Percentiles rank a stretch among this genome's conserved stretches.
Evolutionary conservation across 495 filamentous ascomycete genomes (phyloP).

Genomic region (Neurospora sp.): DNA sequence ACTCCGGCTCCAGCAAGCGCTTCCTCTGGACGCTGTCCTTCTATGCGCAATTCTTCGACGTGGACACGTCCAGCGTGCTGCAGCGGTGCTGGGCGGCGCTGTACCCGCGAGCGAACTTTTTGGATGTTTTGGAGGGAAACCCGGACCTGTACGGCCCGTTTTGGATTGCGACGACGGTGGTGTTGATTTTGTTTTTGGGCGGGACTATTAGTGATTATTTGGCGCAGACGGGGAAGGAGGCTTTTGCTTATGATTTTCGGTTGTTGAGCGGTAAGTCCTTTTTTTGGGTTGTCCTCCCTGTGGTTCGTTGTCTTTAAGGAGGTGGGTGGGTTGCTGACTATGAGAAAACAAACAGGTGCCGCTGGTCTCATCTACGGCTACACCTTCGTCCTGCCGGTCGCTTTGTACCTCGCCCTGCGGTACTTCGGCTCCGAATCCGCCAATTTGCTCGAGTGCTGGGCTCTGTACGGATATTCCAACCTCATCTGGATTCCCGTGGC

Average conservation of each 20-base stretch:
- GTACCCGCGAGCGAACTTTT: constrained; percentile 84
- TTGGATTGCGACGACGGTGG: constrained; percentile 97
- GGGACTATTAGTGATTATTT: constrained; percentile 91
- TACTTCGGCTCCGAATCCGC: constrained; percentile 90
- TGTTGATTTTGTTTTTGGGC: constrained; percentile 88
- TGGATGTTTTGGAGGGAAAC: constrained; percentile 94
- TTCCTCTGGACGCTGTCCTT: constrained; percentile 87
- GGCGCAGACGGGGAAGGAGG: constrained; percentile 30
- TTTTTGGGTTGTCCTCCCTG: too few species aligned
- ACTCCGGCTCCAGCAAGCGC: constrained; percentile 54
- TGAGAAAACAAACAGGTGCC: too few species aligned
- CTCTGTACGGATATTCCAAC: constrained; percentile 90
- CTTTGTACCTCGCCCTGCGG: constrained; percentile 76
- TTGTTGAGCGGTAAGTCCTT: constrained; percentile 63
- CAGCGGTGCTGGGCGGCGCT: constrained; percentile 73
- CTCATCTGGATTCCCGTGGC: constrained; percentile 95
- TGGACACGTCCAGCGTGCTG: constrained; percentile 83
- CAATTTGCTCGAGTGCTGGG: constrained; percentile 86
- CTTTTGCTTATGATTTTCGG: constrained; percentile 75
- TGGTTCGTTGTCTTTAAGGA: too few species aligned
- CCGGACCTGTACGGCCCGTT: constrained; percentile 91
- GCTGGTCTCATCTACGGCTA: constrained; percentile 92
- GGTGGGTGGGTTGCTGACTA: too few species aligned
- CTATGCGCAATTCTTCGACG: constrained; percentile 97
- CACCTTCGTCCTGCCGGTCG: constrained; percentile 71